Evolutionary conservation across 2,329 filamentous ascomycete genomes (phyloP), one percentile per base, ranked within the genome.

Genomic region (Mariannaea sp.): DNA sequence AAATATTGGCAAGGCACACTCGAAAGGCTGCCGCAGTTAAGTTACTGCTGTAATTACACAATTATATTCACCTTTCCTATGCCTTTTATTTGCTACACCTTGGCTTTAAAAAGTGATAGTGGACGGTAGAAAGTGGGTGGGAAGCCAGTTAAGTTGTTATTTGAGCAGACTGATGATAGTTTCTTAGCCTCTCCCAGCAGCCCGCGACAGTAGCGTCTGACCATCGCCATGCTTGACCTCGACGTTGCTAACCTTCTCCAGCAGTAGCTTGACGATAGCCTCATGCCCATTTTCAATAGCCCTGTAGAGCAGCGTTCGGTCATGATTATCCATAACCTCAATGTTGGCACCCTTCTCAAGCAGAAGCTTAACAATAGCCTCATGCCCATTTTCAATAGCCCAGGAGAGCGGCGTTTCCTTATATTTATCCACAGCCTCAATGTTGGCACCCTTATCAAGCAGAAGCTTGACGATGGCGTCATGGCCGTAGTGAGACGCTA

Each of bases 101-200:
- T n/a, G n/a, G n/a, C n/a, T n/a, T n/a, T n/a, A n/a, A n/a, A n/a
- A n/a, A n/a, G n/a, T n/a, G n/a, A n/a, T n/a, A n/a, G n/a, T n/a
- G n/a, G n/a, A n/a, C n/a, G n/a, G n/a, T n/a, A n/a, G n/a, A n/a
- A n/a, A n/a, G n/a, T n/a, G n/a, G n/a, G n/a, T n/a, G n/a, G n/a
- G n/a, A n/a, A n/a, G n/a, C n/a, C n/a, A n/a, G n/a, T n/a, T n/a
- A n/a, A n/a, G n/a, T n/a, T n/a, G n/a, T n/a, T n/a, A n/a, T n/a
- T n/a, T n/a, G n/a, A 13, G 39, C 45, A 14, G 44, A 40, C 13
- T n/a, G 5, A 41, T 44, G 26, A 53, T 33, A 16, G 26, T 44
- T 12, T 26, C 29, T n/a, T 54, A 19, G 7, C 55, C 55, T 4
- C 30, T 46, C 5, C 0, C 10, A 10, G 40, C 46, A 8, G 49